phyloP scores from a whole-genome alignment of 371 early-diverging fungal genomes.

The Mucor piriformis region DNA sequence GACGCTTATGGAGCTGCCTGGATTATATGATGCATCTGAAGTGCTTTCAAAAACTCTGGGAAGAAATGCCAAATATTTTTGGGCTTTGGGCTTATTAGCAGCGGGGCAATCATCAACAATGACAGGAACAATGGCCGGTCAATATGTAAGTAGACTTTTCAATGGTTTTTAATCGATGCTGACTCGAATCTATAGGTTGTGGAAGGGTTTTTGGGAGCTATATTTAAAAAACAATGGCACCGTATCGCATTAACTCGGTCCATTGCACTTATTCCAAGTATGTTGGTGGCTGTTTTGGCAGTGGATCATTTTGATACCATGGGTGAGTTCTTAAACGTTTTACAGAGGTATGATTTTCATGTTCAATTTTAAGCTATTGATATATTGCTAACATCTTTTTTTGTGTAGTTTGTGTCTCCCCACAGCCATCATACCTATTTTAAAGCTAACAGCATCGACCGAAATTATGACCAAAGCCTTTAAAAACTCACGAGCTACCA shows the following conservation, averaged over 20 bases:
- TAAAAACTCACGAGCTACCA: conserved; percentile 34
- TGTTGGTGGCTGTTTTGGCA: conserved; percentile 66
- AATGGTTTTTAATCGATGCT: no score
- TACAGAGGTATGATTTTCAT: conserved; percentile 53
- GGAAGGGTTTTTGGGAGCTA: conserved; percentile 66
- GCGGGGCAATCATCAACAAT: conserved; percentile 79
- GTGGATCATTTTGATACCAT: conserved; percentile 66
- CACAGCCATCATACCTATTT: conserved; percentile 71
- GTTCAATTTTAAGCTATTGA: no score
- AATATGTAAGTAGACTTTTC: conserved; percentile 56
- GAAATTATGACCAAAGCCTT: conserved; percentile 56
- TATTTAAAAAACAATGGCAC: conserved; percentile 72
- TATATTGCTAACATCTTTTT: no score
- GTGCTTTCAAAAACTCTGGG: conserved; percentile 63
- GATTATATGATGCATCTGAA: conserved; percentile 66
- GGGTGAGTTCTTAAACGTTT: conserved; percentile 70
- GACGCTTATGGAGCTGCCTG: conserved; percentile 35
- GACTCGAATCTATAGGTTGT: conserved; percentile 38
- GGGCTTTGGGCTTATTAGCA: conserved; percentile 70
- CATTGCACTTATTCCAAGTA: conserved; percentile 72
- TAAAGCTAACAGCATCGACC: conserved; percentile 58
- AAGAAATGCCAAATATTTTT: conserved; percentile 60
- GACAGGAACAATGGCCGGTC: conserved; percentile 78
- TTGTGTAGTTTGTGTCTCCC: conserved; percentile 65
- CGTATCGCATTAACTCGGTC: conserved; percentile 68